Base-by-base conservation (phyloP, 2,329 filamentous ascomycete species). In the Cladosporium halotolerans region DNA sequence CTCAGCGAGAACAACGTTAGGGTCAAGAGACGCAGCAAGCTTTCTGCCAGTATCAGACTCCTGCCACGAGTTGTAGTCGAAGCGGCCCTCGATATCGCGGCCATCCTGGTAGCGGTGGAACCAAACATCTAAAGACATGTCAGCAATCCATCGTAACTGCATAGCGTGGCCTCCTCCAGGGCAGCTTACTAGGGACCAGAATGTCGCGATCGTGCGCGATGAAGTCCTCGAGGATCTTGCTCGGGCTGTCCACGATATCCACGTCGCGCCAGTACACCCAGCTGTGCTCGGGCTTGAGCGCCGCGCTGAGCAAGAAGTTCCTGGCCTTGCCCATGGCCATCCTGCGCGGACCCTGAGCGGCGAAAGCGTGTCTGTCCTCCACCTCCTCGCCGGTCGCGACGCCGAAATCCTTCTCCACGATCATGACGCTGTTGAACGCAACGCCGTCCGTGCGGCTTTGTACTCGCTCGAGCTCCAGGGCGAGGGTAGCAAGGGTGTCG, bases 241-340 rank as follows among this genome's bases (percentile, higher is more conserved):
- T 79, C 1, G 92, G 89, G 68, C 87, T 95, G 67, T 99, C 91
- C 44, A 88, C 84, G 63, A 99, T 96, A 70, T 99, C 93, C 46
- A 96, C 91, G 69, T 99, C 93, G 56, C 93, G 83, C 93, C 93
- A 99, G 71, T 96, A 97, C 8, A 97, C 91, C 93, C 93, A 99
- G 8, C 90, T 92, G 69, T 99, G 93, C 57, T 97, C 90, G 0
- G 90, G 84, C 75, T 95, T 95, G 64, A 99, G 69, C 3, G 93
- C 86, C 0, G 89, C 79, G 32, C 84, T 82, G 2, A 99, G 81
- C 16, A 99, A 78, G 70, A 95, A 99, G 70, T 99, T 99, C 62
- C 93, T 83, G 28, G 93, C 93, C 61, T 80, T 84, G 43, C 87
- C 93, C 81, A 99, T 91, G 34, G 86, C 83, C 74, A 92, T 97